Evolutionary conservation across 805 yeast genomes (phyloP).

Genomic region (Priceomyces castillae): DNA sequence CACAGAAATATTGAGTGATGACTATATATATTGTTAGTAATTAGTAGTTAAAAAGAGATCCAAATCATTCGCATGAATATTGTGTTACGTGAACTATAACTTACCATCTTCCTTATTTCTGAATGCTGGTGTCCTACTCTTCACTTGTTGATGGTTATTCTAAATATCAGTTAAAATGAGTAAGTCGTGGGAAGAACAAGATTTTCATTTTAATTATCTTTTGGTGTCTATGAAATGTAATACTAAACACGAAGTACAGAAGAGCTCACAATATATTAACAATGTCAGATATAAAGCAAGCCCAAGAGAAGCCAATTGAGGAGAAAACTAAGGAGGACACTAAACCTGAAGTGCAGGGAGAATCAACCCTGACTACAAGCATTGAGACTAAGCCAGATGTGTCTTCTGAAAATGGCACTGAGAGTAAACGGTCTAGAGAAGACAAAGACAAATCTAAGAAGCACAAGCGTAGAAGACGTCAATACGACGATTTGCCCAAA

Average conservation of each 20-base stretch:
- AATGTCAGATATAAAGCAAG: background rate
- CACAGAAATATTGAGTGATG: constrained; percentile 14
- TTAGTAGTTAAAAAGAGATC: too few relatives aligned
- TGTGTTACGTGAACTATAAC: background rate
- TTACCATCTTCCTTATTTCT: background rate
- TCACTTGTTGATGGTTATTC: background rate
- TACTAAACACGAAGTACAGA: background rate
- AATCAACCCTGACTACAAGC: constrained; percentile 10
- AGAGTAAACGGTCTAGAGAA: constrained; percentile 7
- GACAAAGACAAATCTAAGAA: constrained; percentile 19
- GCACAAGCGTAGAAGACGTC: constrained; percentile 56
- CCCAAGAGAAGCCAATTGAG: constrained; percentile 16
- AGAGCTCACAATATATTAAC: background rate
- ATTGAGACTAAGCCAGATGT: constrained; percentile 4
- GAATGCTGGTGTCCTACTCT: background rate
- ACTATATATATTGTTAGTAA: constrained; percentile 4
- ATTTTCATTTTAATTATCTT: background rate
- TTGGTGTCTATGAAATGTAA: too few relatives aligned
- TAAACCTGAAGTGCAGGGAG: constrained; percentile 14
- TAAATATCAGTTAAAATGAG: background rate
- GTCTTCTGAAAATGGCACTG: constrained; percentile 5
- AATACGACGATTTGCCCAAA: constrained; percentile 54
- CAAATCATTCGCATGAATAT: too few relatives aligned
- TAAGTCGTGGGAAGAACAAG: background rate
- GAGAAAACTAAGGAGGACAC: constrained; percentile 4